Conservation (phyloP, 371 early-diverging fungal species). For the Coemansia sp. region DNA sequence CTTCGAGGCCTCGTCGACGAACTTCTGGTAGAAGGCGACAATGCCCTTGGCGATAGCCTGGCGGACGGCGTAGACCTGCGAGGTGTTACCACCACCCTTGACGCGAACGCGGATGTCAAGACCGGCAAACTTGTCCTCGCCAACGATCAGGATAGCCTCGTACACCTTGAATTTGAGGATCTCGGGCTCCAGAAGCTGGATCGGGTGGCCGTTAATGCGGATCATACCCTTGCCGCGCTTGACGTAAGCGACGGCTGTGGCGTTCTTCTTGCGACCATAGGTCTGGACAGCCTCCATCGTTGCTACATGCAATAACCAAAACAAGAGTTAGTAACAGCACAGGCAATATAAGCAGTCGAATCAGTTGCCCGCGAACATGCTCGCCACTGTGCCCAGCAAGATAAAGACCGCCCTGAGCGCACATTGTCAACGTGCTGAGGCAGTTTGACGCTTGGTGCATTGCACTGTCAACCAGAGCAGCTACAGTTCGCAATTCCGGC, state of each 20-base stretch:
- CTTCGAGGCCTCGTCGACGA: constrained; percentile 99
- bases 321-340: background rate
- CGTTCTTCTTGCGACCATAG: constrained; percentile 85
- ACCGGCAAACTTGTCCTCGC: constrained; percentile 93
- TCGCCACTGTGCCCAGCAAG: too few relatives aligned
- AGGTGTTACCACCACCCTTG: constrained; percentile 97
- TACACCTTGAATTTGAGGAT: constrained; percentile 97
- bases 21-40: constrained; percentile 99
- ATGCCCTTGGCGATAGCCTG: constrained; percentile 99
- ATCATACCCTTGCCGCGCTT: constrained; percentile 96
- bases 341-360: background rate
- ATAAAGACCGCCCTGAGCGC: too few relatives aligned
- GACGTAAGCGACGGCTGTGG: constrained; percentile 99
- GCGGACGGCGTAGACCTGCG: constrained; percentile 98
- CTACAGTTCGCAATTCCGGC: too few relatives aligned
- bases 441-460: too few relatives aligned
- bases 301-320: constrained; percentile 19
- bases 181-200: constrained; percentile 96
- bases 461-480: too few relatives aligned
- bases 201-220: constrained; percentile 97
- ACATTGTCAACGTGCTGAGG: too few relatives aligned
- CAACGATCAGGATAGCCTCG: constrained; percentile 97
- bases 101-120: constrained; percentile 98
- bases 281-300: constrained; percentile 56
- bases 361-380: too few relatives aligned